Base-by-base conservation (phyloP, 164 flowering plant genomes). In the Kingdonia uniflora region DNA sequence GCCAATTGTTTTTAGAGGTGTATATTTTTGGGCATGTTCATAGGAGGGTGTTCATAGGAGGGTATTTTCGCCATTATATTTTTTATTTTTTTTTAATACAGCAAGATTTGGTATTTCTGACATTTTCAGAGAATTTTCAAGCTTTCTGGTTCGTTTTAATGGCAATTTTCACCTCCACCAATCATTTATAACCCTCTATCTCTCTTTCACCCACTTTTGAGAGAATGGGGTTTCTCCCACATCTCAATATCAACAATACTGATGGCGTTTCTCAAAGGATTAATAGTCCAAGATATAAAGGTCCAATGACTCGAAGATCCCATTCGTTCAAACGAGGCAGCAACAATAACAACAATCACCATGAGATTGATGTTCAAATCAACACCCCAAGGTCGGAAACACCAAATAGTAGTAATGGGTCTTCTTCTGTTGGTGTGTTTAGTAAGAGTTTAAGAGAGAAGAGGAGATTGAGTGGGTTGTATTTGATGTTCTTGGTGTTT, bases 261-360 rank as follows among this genome's bases (percentile, higher is more conserved):
- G 66, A 55, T 42, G 90, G 76, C 29, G 73, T 68, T 24, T 57
- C 84, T 16, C 84, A 75, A 59, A 71, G 81, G 42, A 74, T 90
- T 68, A 84, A 75, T 66, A 90, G 97, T 68, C 97, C 97, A 2
- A 71, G 97, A 12, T 83, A 76, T 74, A 75, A 85, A 11, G 86
- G 88, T 14, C 70, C 88, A 24, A 81, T 87, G 89, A 83, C 95
- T 44, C 80, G 90, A 60, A 77, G 95, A 33, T 74, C 85, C 6
- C 87, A 74, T 29, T 87, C 98, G 19, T 91, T 87, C 76, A 87
- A 84, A 63, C 78, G 86, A 49, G n/a, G n/a, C n/a, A 65, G 42
- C 58, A 56, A 23, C 64, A 42, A 6, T 49, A 54, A 44, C 56
- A 24, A 19, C 57, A 51, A 50, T 39, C 75, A 81, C 60, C 84